phyloP scores from a whole-genome alignment of 2,329 filamentous ascomycete species.

The Xylariaceae sp. region DNA sequence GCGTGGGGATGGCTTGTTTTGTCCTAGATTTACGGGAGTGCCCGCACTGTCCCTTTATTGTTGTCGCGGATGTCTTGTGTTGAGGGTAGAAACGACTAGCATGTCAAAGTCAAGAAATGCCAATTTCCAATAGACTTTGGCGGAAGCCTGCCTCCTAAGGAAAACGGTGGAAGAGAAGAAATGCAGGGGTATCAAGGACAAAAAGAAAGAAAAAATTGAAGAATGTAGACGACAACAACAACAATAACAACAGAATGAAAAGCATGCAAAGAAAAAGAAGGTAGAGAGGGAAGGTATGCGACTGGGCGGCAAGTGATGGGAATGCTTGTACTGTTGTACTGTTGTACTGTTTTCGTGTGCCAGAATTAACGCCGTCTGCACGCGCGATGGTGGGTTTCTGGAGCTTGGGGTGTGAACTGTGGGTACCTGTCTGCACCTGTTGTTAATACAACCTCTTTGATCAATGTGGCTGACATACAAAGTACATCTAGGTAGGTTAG shows the following conservation, averaged over 20 bases:
- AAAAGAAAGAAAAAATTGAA: neutral
- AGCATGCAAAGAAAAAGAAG: neutral
- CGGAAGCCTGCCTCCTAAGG: too few species aligned
- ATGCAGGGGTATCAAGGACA: neutral
- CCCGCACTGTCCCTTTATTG: constrained; percentile 10
- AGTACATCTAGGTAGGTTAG: too few species aligned
- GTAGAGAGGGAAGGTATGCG: neutral
- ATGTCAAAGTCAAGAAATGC: constrained; percentile 1
- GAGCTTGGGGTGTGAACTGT: constrained; percentile 9
- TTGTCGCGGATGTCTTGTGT: neutral
- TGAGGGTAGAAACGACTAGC: constrained; percentile 3
- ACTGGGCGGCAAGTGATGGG: neutral
- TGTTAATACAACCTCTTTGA: too few species aligned
- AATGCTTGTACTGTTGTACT: constrained; percentile 1
- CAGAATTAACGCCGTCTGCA: constrained; percentile 14
- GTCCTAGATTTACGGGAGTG: constrained; percentile 4
- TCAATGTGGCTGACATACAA: too few species aligned
- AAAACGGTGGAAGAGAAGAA: constrained; percentile 5
- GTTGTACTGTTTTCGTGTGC: constrained; percentile 2
- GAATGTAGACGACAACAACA: neutral
- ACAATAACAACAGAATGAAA: too few species aligned
- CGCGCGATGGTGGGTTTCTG: constrained; percentile 12
- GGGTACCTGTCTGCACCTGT: neutral
- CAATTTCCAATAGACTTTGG: too few species aligned
- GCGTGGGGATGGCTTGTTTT: neutral